Conservation (phyloP, 192 early-diverging fungal genomes). For the Entomortierella lignicola region DNA sequence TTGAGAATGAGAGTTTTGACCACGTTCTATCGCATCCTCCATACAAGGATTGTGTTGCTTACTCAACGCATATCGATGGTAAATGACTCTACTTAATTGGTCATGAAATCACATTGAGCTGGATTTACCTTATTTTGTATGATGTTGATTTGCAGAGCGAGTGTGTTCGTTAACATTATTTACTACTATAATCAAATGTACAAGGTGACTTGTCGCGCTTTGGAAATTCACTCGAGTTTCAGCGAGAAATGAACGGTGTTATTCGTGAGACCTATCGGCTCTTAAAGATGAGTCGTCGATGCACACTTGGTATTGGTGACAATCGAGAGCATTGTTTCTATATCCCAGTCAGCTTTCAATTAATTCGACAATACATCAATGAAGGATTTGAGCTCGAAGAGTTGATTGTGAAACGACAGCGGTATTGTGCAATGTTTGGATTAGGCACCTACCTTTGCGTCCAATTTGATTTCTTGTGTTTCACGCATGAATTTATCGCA, state of each 20-base stretch:
- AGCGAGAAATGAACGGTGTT: conserved; percentile 79
- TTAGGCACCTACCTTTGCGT: conserved; percentile 90
- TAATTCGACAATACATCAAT: conserved; percentile 84
- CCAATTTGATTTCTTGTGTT: conserved; percentile 92
- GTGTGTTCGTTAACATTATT: no score
- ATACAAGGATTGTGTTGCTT: conserved; percentile 93
- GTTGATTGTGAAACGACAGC: conserved; percentile 87
- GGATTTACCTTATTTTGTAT: no score
- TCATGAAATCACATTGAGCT: no score
- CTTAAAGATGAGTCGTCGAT: conserved; percentile 74
- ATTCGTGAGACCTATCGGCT: conserved; percentile 76
- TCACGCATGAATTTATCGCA: conserved; percentile 94
- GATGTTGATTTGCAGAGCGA: not conserved
- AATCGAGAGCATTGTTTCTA: conserved; percentile 93
- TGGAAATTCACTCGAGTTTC: conserved; percentile 80
- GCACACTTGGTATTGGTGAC: conserved; percentile 94
- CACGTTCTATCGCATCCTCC: conserved; percentile 94
- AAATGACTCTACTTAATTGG: not conserved
- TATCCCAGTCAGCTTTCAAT: conserved; percentile 85
- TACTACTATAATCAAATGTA: not conserved
- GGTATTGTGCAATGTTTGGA: conserved; percentile 88
- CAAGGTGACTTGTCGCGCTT: conserved; percentile 82
- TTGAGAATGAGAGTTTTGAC: conserved; percentile 82
- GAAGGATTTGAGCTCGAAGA: conserved; percentile 92
- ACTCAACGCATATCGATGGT: conserved; percentile 86